phyloP scores from a whole-genome alignment of 148 eudicot species.

The Polygonum maritimum region DNA sequence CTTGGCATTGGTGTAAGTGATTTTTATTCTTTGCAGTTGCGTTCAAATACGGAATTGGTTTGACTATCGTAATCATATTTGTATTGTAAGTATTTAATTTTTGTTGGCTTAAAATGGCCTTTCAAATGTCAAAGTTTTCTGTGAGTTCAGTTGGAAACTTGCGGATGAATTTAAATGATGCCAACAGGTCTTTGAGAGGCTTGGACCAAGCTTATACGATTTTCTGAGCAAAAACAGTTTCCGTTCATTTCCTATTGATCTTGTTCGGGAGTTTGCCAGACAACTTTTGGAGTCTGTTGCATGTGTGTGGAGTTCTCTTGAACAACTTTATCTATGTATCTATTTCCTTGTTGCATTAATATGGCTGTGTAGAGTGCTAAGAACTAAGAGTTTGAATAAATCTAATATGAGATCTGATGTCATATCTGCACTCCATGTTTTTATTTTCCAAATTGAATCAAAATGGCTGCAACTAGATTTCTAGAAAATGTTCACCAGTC shows the following conservation, averaged over 20 bases:
- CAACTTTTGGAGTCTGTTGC: slow-evolving; percentile 97
- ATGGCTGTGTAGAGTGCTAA: neutral
- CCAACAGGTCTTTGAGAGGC: slow-evolving; percentile 96
- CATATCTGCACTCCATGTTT: neutral
- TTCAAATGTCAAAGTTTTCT: slow-evolving; percentile 23
- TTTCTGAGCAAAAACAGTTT: slow-evolving; percentile 77
- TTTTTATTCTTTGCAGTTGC: slow-evolving; percentile 69
- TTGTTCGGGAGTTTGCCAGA: slow-evolving; percentile 88
- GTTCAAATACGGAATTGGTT: slow-evolving; percentile 79
- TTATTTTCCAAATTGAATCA: neutral
- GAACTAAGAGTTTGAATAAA: neutral
- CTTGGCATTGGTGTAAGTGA: slow-evolving; percentile 32
- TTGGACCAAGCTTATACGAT: slow-evolving; percentile 97
- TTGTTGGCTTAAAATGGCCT: slow-evolving; percentile 21
- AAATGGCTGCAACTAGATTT: neutral
- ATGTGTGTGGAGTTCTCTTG: slow-evolving; percentile 65
- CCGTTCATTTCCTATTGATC: slow-evolving; percentile 83
- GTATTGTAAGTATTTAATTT: slow-evolving; percentile 68
- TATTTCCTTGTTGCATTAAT: slow-evolving; percentile 12
- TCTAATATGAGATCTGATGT: neutral
- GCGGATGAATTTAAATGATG: slow-evolving; percentile 41
- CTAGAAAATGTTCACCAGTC: neutral
- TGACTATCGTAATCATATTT: slow-evolving; percentile 87
- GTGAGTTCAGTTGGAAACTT: slow-evolving; percentile 29
- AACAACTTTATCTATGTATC: slow-evolving; percentile 11